Evolutionary conservation across 2,329 filamentous ascomycete genomes (phyloP), one percentile per base, ranked within the genome.

Genomic region (Emergomyces orientalis): DNA sequence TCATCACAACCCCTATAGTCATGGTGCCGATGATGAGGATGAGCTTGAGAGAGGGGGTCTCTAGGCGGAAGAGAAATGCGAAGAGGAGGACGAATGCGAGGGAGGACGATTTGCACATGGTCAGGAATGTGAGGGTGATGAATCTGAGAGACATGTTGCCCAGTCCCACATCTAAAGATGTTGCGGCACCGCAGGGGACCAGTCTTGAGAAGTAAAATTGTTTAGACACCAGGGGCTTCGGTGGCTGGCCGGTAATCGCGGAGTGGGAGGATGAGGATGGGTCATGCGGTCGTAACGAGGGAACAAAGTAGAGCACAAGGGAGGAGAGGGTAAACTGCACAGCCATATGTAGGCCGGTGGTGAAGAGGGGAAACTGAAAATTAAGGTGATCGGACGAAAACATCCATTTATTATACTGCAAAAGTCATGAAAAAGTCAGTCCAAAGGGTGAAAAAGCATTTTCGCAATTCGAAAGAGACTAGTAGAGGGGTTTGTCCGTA

Each of bases 391-490:
- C 84, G 65, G 88, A 84, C 71, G 90, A 89, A 78, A 99, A 97
- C 93, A 99, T 97, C 94, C 94, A 97, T 79, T 97, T 97, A 83
- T 99, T 99, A 81, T 97, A 99, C 88, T 94, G 69, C 45, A 62
- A 47, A 45, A 54, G 25, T 59, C 25, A 22, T 34, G n/a, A 45
- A 25, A 49, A 27, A 27, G 55, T 41, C 52, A 62, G 62, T 41
- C 30, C 39, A 19, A 51, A 34, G 56, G 56, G 9, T 52, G 52
- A n/a, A 41, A 67, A 61, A 70, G 65, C 65, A 52, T 27, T 47
- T n/a, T n/a, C 30, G 30, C 7, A 22, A 11, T 17, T 19, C 37
- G 56, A 45, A 13, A 34, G 25, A 63, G 49, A 54, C 22, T 32
- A 30, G 57, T 47, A 54, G 9, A 41, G 60, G 64, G 25, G 8